A percentile compares a stretch with the other conserved stretches of the same genome.
These are phyloP conservation scores for Stephania cephalantha DNA, from an alignment of 164 flowering plant genomes.

Conservation along the genomic window DNA sequence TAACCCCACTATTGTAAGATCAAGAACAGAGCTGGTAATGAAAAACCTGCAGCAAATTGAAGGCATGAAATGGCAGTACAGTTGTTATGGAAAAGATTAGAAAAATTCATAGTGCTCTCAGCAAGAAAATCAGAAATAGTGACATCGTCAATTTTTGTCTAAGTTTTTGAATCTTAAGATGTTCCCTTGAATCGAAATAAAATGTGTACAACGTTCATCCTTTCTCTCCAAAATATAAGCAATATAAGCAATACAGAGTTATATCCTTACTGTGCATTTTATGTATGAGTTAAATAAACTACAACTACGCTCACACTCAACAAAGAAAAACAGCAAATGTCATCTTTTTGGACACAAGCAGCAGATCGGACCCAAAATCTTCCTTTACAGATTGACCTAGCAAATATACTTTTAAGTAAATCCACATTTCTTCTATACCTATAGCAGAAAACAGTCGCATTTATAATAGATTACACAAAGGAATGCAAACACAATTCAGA, in stretches of 20 bases:
- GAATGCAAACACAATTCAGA: too few relatives aligned
- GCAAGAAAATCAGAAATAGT: not conserved
- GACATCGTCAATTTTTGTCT: not conserved
- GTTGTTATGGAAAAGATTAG: not conserved
- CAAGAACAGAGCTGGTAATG: constrained; percentile 89
- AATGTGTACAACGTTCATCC: not conserved
- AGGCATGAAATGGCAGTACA: not conserved
- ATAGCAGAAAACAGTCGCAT: too few relatives aligned
- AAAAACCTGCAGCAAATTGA: constrained; percentile 62
- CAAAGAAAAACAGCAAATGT: not conserved
- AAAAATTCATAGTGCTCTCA: not conserved
- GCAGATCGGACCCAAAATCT: too few relatives aligned
- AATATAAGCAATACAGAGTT: too few relatives aligned
- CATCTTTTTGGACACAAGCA: too few relatives aligned
- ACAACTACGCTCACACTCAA: not conserved
- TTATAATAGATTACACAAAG: too few relatives aligned
- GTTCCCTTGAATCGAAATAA: too few relatives aligned
- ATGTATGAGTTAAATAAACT: not conserved
- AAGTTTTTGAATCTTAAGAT: not conserved
- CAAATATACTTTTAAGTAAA: too few relatives aligned
- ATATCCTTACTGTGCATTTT: not conserved
- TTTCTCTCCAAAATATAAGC: not conserved
- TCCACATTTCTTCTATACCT: too few relatives aligned
- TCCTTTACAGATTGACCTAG: too few relatives aligned
- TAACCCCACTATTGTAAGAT: constrained; percentile 87